A percentile compares a stretch with the other conserved stretches of the same genome.
Conservation (phyloP, 805 yeast species). For the Candida vaughaniae region DNA sequence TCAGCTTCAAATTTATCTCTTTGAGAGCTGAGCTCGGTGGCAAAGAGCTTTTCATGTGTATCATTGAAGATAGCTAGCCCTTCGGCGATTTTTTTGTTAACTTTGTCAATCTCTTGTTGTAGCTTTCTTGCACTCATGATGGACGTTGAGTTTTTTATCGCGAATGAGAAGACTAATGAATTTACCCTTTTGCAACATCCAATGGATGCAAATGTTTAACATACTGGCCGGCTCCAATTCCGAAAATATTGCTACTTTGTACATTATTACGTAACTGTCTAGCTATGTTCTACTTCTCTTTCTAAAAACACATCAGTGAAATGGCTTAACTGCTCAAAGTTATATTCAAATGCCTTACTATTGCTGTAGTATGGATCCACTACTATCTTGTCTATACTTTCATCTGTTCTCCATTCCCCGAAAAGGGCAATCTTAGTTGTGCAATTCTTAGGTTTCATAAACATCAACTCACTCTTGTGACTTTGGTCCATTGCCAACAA, state of each 20-base stretch:
- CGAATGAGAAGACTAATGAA: too few relatives aligned
- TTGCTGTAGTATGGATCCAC: constrained; percentile 96
- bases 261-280: too few relatives aligned
- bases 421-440: constrained; percentile 58
- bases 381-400: constrained; percentile 53
- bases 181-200: too few relatives aligned
- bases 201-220: too few relatives aligned
- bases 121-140: constrained; percentile 44
- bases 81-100: constrained; percentile 85
- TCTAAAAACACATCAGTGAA: constrained; percentile 72
- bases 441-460: constrained; percentile 51
- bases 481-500: constrained; percentile 70
- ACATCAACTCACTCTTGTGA: constrained; percentile 50
- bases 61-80: constrained; percentile 85
- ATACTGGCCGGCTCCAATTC: too few relatives aligned
- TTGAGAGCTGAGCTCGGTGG: constrained; percentile 80
- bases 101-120: constrained; percentile 84
- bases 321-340: constrained; percentile 70
- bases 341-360: constrained; percentile 72
- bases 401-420: constrained; percentile 75
- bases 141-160: background rate
- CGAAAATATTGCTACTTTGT: too few relatives aligned
- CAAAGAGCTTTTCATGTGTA: constrained; percentile 79
- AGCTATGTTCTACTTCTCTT: constrained; percentile 4
- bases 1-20: constrained; percentile 93